Evolutionary conservation across 257 asterid species (phyloP), one percentile per base, ranked within the genome.

Genomic region (Plantago elongata): DNA sequence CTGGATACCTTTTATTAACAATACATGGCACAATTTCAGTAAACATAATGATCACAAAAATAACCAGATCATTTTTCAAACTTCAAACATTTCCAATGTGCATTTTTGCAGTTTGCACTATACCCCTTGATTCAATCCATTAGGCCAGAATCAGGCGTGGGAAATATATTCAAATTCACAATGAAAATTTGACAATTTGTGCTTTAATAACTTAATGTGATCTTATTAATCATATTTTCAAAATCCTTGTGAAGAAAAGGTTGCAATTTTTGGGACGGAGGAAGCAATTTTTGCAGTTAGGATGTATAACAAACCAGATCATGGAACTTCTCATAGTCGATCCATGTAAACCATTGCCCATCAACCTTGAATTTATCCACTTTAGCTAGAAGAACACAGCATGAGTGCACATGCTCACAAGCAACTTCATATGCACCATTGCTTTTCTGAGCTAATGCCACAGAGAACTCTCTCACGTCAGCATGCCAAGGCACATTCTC

Each of bases 401-500:
- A 92, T 0, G 99, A 92, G 55, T 89, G 97, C 51, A 72, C 96
- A 15, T 92, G 99, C 81, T 92, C 99, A 64, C 97, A 92, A 46
- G 99, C 96, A 79, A 92, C 91, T 72, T 85, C 96, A 29, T 93
- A 93, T 11, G 77, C 85, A 49, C 96, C 94, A 1, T 83, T 79
- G 86, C 96, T 93, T 81, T 80, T 93, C 65, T 54, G 74, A 69
- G 87, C 84, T 66, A 93, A 70, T 29, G 95, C 94, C 74, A 86
- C 97, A 0, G 97, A 93, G 63, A 93, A 93, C 47, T 78, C 90
- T 67, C 85, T 83, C 51, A 92, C 99, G 75, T 93, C 99, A 62
- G 87, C 9, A 81, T 93, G 99, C 99, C 97, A 89, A 1, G 99
- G 99, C 18, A 93, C 99, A 66, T 93, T 93, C 82, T 87, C 99